Base-by-base conservation (phyloP, 805 yeast species). In the Ogataea henricii region DNA sequence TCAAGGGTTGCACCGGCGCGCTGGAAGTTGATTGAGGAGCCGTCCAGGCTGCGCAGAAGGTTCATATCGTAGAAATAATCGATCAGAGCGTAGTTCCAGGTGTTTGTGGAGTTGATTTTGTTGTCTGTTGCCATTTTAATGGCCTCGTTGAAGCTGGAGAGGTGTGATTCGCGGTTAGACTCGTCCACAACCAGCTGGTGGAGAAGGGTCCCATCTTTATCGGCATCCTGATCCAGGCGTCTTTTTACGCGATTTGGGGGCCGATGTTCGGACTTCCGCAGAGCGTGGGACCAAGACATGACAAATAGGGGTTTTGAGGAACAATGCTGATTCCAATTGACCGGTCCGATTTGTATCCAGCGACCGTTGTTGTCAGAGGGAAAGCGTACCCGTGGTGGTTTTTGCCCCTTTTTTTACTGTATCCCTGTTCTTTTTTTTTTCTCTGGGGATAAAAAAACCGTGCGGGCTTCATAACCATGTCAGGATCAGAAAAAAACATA, bases 51-150 rank as follows among this genome's bases (percentile, higher is more conserved):
- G 50, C 69, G 65, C 32, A 77, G 66, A 25, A 73, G 70, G 40
- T 71, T 72, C 65, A 78, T 65, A 53, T 78, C 81, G 56, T 74
- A 73, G 58, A 78, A 78, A 58, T 77, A 78, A 54, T 77, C 81
- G 49, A 78, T 78, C 51, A 78, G 63, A 0, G 73, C 75, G 52
- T 73, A 71, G 43, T 72, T 69, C 83, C 83, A 78, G 40, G 76
- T 67, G 55, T 78, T 78, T 36, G 64, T 68, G 30, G 72, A 55
- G 20, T 77, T 77, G 59, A 78, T 74, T 57, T 77, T 77, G 61
- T 77, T 63, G 43, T 62, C 63, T 2, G 64, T 58, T 1, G 58
- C 58, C 53, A 62, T 45, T 37, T 46, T 52, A 2, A 64, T 58
- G 2, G 64, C 57, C 35, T 54, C 53, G 26, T 63, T 62, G 51